Evolutionary conservation across 2,329 filamentous ascomycete genomes (phyloP).

Genomic region (Aspergillus hiratsukae): DNA sequence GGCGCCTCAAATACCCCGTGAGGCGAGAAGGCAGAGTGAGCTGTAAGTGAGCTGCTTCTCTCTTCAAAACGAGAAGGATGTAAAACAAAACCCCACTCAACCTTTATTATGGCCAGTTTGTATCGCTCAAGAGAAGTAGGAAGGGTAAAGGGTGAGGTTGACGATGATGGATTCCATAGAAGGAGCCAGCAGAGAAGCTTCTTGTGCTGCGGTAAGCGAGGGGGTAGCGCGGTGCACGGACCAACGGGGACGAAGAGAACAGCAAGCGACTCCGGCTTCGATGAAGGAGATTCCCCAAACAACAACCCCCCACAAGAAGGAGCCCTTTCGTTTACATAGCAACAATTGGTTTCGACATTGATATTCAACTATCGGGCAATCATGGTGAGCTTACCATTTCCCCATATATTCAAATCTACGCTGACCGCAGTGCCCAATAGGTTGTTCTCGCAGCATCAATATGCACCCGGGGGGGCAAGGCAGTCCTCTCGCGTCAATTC

Average conservation of each 20-base stretch:
- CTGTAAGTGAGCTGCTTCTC: not conserved
- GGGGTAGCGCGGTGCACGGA: conserved; percentile 29
- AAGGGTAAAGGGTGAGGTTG: conserved; percentile 2
- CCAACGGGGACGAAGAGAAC: conserved; percentile 36
- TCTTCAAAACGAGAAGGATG: not conserved
- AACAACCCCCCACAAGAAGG: conserved; percentile 10
- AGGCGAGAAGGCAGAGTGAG: conserved; percentile 4
- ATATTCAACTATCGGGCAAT: not conserved
- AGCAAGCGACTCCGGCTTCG: conserved; percentile 32
- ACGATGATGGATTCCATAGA: not conserved
- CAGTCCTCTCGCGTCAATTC: conserved; percentile 95
- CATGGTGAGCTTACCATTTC: conserved; percentile 24
- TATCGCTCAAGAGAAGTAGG: conserved; percentile 1
- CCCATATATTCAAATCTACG: not conserved
- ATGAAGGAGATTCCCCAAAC: conserved; percentile 6
- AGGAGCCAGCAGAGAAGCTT: conserved; percentile 12
- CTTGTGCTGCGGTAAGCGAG: conserved; percentile 36
- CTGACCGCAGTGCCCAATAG: conserved; percentile 46
- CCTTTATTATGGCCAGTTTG: not conserved
- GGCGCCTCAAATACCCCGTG: conserved; percentile 13
- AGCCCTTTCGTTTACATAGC: conserved; percentile 1
- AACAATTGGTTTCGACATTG: not conserved
- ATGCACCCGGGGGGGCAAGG: conserved; percentile 96
- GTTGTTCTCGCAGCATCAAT: conserved; percentile 98
- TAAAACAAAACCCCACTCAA: not conserved